phyloP scores from a whole-genome alignment of 371 early-diverging fungal species.

The Batkoa obscura region DNA sequence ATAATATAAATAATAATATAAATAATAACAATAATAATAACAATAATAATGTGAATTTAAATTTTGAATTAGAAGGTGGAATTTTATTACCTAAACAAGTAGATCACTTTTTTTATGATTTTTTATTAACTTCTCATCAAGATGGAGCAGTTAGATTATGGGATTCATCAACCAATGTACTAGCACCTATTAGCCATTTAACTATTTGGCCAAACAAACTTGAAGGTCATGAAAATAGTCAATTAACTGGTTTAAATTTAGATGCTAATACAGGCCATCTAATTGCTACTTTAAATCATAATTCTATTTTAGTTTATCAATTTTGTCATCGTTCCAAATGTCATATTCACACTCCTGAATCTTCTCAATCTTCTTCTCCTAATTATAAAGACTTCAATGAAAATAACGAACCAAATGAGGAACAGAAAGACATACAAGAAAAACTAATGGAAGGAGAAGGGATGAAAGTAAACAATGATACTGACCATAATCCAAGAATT shows the following conservation, averaged over 20 bases:
- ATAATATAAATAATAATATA: too few species aligned
- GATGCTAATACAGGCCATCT: not conserved
- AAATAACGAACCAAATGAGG: not conserved
- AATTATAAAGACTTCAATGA: not conserved
- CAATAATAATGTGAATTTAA: too few species aligned
- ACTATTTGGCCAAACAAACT: not conserved
- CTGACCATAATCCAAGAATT: too few species aligned
- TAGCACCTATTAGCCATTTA: not conserved
- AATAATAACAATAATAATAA: too few species aligned
- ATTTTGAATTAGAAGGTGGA: not conserved
- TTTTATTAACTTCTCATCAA: not conserved
- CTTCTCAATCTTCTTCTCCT: not conserved
- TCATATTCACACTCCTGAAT: not conserved
- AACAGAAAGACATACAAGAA: too few species aligned
- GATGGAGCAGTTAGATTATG: not conserved
- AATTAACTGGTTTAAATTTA: not conserved
- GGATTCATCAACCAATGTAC: not conserved
- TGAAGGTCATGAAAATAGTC: not conserved
- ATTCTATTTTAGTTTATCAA: not conserved
- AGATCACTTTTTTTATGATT: not conserved
- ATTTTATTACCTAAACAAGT: not conserved
- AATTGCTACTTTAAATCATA: not conserved
- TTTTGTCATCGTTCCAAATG: not conserved
- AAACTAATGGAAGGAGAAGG: too few species aligned
- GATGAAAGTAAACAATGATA: too few species aligned